Evolutionary conservation across 2,329 filamentous ascomycete species (phyloP).

Genomic region (Colletotrichum spaethianum): DNA sequence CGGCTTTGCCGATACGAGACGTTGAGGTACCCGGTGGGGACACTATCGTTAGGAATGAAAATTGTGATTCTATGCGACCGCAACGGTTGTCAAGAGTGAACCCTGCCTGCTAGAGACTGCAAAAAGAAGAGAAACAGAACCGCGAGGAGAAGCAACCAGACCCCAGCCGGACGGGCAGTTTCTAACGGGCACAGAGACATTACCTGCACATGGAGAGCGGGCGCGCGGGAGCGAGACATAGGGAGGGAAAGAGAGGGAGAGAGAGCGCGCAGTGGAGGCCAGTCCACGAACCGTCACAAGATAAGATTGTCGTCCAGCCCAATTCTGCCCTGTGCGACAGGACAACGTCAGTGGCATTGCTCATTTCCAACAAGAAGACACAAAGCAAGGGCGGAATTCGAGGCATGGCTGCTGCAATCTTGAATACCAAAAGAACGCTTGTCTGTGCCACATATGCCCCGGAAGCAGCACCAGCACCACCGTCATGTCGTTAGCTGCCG

Average conservation of each 20-base stretch:
- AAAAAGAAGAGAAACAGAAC: conserved; percentile 3
- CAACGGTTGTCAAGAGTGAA: conserved; percentile 4
- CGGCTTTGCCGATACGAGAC: conserved; percentile 25
- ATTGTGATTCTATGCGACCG: conserved; percentile 26
- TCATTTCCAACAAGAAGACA: conserved; percentile 20
- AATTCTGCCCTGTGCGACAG: conserved; percentile 3
- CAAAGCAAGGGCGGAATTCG: conserved; percentile 6
- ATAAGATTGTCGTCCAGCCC: not conserved
- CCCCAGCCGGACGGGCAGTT: not conserved
- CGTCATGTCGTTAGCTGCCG: conserved; percentile 37
- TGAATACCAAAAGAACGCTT: conserved; percentile 15
- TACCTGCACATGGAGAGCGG: too few species aligned
- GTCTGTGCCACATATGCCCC: conserved; percentile 23
- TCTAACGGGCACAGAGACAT: not conserved
- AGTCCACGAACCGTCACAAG: not conserved
- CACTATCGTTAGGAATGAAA: conserved; percentile 31
- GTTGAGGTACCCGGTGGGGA: conserved; percentile 36
- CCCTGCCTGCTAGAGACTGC: not conserved
- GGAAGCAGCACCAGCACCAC: conserved; percentile 17
- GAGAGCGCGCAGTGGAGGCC: not conserved
- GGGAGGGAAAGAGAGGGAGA: not conserved
- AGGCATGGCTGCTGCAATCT: conserved; percentile 18
- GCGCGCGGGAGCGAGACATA: not conserved
- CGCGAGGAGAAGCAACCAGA: not conserved
- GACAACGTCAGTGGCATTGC: conserved; percentile 16